These are phyloP conservation scores for Botrytis deweyae DNA, from an alignment of 2,329 filamentous ascomycete genomes.

Conservation along the genomic window DNA sequence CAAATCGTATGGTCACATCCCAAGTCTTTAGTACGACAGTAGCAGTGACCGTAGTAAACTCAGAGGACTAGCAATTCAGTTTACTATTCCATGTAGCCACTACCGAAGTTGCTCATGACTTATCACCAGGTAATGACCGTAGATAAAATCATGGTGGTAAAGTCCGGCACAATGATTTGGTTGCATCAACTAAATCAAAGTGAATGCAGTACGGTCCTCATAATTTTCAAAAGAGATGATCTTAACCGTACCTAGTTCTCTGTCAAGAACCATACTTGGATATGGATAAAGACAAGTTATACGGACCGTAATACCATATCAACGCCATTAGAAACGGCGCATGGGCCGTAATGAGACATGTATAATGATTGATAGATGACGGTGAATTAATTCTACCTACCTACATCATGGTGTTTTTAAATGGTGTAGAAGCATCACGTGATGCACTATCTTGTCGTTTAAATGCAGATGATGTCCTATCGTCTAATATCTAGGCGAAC, in stretches of 20 bases:
- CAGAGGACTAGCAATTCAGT: no score
- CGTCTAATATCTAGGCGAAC: background rate
- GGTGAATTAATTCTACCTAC: background rate
- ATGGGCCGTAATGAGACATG: background rate
- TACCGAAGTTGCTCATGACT: background rate
- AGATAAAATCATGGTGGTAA: background rate
- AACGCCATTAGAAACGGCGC: background rate
- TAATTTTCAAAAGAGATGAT: background rate
- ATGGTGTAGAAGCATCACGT: background rate
- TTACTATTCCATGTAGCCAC: no score
- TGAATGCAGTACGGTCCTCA: no score
- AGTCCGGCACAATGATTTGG: background rate
- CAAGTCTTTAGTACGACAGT: background rate
- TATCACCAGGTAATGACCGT: background rate
- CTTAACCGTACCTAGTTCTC: background rate
- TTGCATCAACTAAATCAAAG: background rate
- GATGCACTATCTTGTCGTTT: background rate
- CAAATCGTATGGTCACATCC: background rate
- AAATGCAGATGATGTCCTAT: background rate
- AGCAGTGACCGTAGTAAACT: background rate
- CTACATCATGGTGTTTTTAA: no score
- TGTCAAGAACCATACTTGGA: background rate
- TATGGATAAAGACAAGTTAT: background rate
- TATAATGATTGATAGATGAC: background rate
- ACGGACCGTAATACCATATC: background rate